Percentiles rank a stretch among this genome's conserved stretches.
phyloP scores from a whole-genome alignment of 2,329 filamentous ascomycete species.

The Penicillium brevicompactum region DNA sequence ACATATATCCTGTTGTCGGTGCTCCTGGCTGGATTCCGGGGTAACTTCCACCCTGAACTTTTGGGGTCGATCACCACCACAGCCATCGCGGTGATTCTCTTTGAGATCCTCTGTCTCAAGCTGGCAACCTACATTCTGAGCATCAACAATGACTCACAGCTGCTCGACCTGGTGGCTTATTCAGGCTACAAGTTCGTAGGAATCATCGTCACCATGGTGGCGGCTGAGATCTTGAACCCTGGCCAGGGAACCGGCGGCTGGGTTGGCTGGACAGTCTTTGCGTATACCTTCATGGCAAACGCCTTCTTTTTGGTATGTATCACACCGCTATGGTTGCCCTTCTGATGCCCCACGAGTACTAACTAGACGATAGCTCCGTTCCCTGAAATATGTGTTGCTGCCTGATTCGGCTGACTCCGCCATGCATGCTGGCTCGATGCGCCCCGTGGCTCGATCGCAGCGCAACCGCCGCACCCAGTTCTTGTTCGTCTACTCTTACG shows the following conservation, averaged over 20 bases:
- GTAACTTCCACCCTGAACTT: conserved; percentile 91
- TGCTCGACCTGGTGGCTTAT: conserved; percentile 92
- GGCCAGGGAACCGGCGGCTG: conserved; percentile 83
- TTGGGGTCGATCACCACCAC: conserved; percentile 86
- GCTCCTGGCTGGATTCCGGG: conserved; percentile 82
- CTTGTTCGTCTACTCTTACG: conserved; percentile 89
- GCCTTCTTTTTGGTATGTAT: conserved; percentile 84
- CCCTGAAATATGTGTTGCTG: conserved; percentile 90
- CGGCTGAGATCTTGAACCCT: conserved; percentile 75
- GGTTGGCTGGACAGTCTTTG: conserved; percentile 85
- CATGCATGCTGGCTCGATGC: conserved; percentile 61
- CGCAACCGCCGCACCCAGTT: conserved; percentile 88
- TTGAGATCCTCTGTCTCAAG: conserved; percentile 90
- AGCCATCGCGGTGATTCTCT: conserved; percentile 76
- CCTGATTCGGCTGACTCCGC: conserved; percentile 75
- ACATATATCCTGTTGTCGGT: conserved; percentile 96
- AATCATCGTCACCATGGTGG: conserved; percentile 82
- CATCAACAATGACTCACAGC: conserved; percentile 91
- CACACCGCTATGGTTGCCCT: too few species aligned
- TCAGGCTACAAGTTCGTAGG: conserved; percentile 99
- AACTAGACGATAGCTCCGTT: conserved; percentile 70
- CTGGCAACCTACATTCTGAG: conserved; percentile 89
- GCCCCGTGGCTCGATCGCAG: conserved; percentile 79
- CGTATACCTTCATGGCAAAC: conserved; percentile 91
- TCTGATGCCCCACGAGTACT: background rate